Conservation (phyloP, 2,329 filamentous ascomycete species). For the Verticillium nonalfalfae region DNA sequence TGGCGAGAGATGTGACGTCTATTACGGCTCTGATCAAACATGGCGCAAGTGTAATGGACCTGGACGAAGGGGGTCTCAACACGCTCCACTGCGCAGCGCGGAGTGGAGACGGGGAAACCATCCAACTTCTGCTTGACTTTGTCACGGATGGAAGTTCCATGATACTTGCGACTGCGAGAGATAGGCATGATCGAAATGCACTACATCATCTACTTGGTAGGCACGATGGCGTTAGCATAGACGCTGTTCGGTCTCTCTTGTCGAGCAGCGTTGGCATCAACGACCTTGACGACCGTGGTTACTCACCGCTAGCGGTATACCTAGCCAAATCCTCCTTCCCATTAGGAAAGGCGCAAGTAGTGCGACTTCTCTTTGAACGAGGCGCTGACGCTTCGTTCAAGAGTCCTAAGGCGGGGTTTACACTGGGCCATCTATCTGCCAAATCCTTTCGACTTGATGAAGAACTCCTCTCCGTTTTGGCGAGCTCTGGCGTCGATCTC, state of each 20-base stretch:
- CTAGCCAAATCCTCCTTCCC: not conserved
- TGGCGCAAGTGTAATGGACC: not conserved
- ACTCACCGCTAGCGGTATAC: not conserved
- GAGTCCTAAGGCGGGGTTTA: not conserved
- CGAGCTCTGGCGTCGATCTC: not conserved
- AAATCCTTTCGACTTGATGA: not conserved
- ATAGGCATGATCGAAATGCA: not conserved
- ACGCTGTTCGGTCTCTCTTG: not conserved
- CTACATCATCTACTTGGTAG: not conserved
- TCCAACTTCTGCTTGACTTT: not conserved
- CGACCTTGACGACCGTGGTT: not conserved
- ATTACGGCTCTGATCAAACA: not conserved
- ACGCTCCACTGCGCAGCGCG: not conserved
- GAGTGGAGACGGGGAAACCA: not conserved
- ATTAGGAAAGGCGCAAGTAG: not conserved
- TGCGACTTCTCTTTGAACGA: not conserved
- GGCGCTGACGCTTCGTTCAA: not conserved
- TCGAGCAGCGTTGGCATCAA: not conserved
- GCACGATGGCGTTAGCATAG: not conserved
- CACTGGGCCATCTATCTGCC: not conserved
- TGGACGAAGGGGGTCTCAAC: not conserved
- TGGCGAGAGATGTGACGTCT: not conserved
- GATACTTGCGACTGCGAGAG: not conserved
- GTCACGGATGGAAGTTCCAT: not conserved
- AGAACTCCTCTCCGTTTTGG: not conserved